A percentile compares a stretch with the other conserved stretches of the same genome.
Conservation (phyloP, 2,329 filamentous ascomycete genomes). For the Mariannaea elegans region DNA sequence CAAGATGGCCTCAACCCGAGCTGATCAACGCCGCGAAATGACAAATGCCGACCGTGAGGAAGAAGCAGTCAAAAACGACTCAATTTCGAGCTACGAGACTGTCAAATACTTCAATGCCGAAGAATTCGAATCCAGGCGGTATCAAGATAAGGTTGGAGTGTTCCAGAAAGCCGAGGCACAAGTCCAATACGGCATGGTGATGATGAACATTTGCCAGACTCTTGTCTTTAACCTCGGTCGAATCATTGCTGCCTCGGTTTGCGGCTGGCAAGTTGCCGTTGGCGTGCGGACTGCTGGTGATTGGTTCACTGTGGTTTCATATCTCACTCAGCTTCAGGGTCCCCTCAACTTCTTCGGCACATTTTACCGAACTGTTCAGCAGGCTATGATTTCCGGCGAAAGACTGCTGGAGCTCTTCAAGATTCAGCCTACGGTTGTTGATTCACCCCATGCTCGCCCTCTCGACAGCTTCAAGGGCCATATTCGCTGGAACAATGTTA, state of each 20-base stretch:
- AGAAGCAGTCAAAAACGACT: conserved; percentile 98
- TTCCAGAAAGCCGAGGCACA: conserved; percentile 81
- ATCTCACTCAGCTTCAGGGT: conserved; percentile 81
- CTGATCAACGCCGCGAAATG: conserved; percentile 91
- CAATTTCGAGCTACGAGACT: conserved; percentile 97
- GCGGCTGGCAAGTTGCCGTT: conserved; percentile 78
- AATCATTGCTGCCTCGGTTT: conserved; percentile 75
- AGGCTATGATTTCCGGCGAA: conserved; percentile 97
- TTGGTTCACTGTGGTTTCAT: conserved; percentile 78
- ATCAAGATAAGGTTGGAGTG: conserved; percentile 72
- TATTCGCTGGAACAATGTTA: conserved; percentile 87
- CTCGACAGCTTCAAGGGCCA: conserved; percentile 78
- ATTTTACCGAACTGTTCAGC: conserved; percentile 95
- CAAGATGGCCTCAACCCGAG: conserved; percentile 91
- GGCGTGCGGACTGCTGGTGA: conserved; percentile 72
- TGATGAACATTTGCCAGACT: conserved; percentile 85
- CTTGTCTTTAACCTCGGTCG: conserved; percentile 82
- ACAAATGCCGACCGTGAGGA: conserved; percentile 94
- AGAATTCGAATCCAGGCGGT: conserved; percentile 78
- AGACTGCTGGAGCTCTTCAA: conserved; percentile 96
- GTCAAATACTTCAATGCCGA: conserved; percentile 93
- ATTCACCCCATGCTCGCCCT: conserved; percentile 70
- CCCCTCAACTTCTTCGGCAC: conserved; percentile 91
- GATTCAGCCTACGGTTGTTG: conserved; percentile 90
- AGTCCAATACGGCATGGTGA: conserved; percentile 78